Evolutionary conservation across 352 stramenopile species (phyloP), one percentile per base, ranked within the genome.

Genomic region (Phytopythium ostracodes): DNA sequence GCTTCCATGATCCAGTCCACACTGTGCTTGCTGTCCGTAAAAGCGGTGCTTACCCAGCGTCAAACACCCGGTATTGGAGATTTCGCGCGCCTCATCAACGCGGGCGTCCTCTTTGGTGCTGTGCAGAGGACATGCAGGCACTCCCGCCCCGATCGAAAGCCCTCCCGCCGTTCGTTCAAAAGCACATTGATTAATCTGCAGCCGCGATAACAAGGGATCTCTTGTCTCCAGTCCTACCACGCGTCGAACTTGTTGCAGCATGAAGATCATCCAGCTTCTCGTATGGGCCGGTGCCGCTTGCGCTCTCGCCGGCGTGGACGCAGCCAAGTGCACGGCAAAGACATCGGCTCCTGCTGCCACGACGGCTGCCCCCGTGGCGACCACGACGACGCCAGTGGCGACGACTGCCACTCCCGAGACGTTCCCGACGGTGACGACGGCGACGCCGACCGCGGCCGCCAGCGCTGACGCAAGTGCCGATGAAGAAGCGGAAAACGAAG

Each of bases 231-330:
- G n/a, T 11, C 11, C 22, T 17, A 53, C 7, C 8, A 4, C 4
- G 24, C 22, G 7, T 17, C 15, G 35, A 27, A 22, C n/a, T 20
- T 18, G 17, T 3, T 22, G 4, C 51, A 2, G 1, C 31, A 57
- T 57, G 51, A 38, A 42, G 20, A 27, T 57, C 29, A 9, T 57
- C 10, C 51, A 57, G 29, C 51, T 57, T 20, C 51, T 57, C 18
- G 31, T 57, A 17, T 29, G 18, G 20, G 29, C 35, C 7, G 31
- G 51, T 18, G 51, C 31, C 20, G 51, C 51, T 1, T 44, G 51
- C 31, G 51, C 29, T 11, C 31, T 57, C 8, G 18, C 18, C 8
- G 31, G 29, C 22, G 29, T 27, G 10, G 51, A 57, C 51, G 51
- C 51, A 0, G 51, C 51, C 51, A 42, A 42, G 10, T 57, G 51